Conservation (phyloP, 495 filamentous ascomycete species). For the Aspergillus homomorphus region DNA sequence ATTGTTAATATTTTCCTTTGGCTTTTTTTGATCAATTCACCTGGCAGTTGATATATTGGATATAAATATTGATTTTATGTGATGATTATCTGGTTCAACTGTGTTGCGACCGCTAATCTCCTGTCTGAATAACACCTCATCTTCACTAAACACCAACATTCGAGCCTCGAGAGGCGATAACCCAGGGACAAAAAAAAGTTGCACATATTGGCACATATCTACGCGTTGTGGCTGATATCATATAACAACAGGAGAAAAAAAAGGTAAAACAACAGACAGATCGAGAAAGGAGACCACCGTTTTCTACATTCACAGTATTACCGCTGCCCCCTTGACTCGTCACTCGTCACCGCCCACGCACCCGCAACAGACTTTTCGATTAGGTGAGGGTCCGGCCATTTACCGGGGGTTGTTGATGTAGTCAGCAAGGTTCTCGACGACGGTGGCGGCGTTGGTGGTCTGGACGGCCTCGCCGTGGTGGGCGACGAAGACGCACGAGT, state of each 20-base stretch:
- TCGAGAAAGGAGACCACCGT: constrained; percentile 15
- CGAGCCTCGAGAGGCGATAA: not conserved
- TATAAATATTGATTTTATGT: not conserved
- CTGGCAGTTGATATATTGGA: not conserved
- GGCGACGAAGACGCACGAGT: constrained; percentile 77
- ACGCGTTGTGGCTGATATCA: constrained; percentile 16
- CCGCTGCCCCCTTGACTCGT: constrained; percentile 1
- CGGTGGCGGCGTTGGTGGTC: constrained; percentile 45
- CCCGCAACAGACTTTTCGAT: constrained; percentile 1
- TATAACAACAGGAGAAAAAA: constrained; percentile 7
- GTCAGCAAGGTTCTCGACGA: constrained; percentile 42
- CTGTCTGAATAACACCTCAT: too few species aligned
- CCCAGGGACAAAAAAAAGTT: not conserved
- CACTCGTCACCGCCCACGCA: not conserved
- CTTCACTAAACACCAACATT: not conserved
- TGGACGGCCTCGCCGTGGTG: constrained; percentile 72
- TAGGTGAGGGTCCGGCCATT: not conserved
- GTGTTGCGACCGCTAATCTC: too few species aligned
- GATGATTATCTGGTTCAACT: not conserved
- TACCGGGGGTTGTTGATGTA: constrained; percentile 42
- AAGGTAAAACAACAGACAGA: constrained; percentile 6
- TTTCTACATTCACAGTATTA: constrained; percentile 13
- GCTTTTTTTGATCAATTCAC: not conserved
- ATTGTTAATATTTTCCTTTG: constrained; percentile 1
- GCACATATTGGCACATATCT: constrained; percentile 24